Conservation (phyloP, 1,139 yeast genomes). For the Pichia inconspicua region DNA sequence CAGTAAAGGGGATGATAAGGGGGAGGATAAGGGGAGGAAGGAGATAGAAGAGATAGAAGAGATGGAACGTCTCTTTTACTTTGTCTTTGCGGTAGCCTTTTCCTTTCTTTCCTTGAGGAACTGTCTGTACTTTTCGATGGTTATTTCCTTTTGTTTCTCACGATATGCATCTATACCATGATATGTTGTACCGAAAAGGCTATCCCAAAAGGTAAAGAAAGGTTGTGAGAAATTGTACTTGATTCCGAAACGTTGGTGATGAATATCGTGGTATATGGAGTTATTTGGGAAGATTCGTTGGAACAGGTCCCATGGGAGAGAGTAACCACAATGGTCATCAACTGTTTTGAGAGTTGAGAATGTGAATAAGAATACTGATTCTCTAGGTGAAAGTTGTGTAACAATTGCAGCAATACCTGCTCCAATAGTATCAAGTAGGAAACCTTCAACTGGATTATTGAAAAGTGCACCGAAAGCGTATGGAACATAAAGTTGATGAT, state of each 20-base stretch:
- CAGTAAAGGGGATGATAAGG: background rate
- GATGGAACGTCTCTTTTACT: background rate
- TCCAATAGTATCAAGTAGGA: conserved; percentile 82
- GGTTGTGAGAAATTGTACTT: conserved; percentile 95
- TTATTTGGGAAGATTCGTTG: conserved; percentile 89
- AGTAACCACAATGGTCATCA: conserved; percentile 96
- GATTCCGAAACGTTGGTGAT: conserved; percentile 93
- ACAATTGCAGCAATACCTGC: conserved; percentile 73
- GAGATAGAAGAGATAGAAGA: background rate
- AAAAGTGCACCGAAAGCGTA: conserved; percentile 95
- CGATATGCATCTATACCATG: conserved; percentile 55
- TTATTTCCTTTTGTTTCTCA: conserved; percentile 48
- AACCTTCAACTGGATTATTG: conserved; percentile 91
- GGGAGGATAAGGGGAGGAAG: background rate
- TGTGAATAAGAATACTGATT: conserved; percentile 63
- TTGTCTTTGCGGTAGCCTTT: conserved; percentile 5
- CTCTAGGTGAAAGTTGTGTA: conserved; percentile 65
- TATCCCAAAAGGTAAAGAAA: conserved; percentile 91
- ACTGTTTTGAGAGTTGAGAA: conserved; percentile 94
- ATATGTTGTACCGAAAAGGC: conserved; percentile 61
- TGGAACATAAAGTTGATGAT: conserved; percentile 89
- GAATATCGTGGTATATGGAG: conserved; percentile 93
- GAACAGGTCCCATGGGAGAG: conserved; percentile 83
- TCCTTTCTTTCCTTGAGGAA: conserved; percentile 43
- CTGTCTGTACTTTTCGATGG: conserved; percentile 53